Percentiles rank a stretch among this genome's conserved stretches.
These are phyloP conservation scores for Alternaria consortialis DNA, from an alignment of 2,329 filamentous ascomycete species.

Conservation along the genomic window DNA sequence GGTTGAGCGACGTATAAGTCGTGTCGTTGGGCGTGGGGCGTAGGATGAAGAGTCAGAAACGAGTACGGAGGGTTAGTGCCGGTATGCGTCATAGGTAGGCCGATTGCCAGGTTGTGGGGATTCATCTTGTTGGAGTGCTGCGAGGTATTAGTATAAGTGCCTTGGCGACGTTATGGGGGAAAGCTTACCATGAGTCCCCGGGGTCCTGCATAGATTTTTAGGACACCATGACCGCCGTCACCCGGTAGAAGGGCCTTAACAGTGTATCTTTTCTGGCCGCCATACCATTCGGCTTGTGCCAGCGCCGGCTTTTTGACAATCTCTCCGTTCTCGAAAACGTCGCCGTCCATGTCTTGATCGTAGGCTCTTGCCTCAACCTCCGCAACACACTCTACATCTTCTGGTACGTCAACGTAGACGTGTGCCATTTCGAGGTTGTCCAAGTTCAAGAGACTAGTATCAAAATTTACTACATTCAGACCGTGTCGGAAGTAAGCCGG, in stretches of 20 bases:
- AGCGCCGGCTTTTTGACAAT: slow-evolving; percentile 84
- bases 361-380: slow-evolving; percentile 89
- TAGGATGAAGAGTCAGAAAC: slow-evolving; percentile 91
- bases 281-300: slow-evolving; percentile 90
- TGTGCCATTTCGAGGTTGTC: slow-evolving; percentile 95
- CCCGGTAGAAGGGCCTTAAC: slow-evolving; percentile 91
- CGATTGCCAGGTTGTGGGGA: slow-evolving; percentile 87
- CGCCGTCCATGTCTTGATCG: slow-evolving; percentile 84
- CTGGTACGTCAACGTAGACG: slow-evolving; percentile 84
- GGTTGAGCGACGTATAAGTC: slow-evolving; percentile 97
- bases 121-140: slow-evolving; percentile 93
- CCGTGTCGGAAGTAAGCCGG: slow-evolving; percentile 87
- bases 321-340: slow-evolving; percentile 92
- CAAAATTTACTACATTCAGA: slow-evolving; percentile 85
- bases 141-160: slow-evolving; percentile 24
- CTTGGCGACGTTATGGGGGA: not conserved
- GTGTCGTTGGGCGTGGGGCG: slow-evolving; percentile 95
- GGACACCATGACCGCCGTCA: slow-evolving; percentile 85
- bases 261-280: slow-evolving; percentile 87
- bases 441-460: slow-evolving; percentile 84
- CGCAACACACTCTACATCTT: slow-evolving; percentile 89
- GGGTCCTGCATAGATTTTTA: slow-evolving; percentile 94
- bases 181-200: slow-evolving; percentile 80
- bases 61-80: slow-evolving; percentile 95
- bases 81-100: slow-evolving; percentile 87